Percentiles rank a stretch among this genome's conserved stretches.
Evolutionary conservation across 1,284 basidiomycete genomes (phyloP).

Genomic region (Ustilago xerochloae): DNA sequence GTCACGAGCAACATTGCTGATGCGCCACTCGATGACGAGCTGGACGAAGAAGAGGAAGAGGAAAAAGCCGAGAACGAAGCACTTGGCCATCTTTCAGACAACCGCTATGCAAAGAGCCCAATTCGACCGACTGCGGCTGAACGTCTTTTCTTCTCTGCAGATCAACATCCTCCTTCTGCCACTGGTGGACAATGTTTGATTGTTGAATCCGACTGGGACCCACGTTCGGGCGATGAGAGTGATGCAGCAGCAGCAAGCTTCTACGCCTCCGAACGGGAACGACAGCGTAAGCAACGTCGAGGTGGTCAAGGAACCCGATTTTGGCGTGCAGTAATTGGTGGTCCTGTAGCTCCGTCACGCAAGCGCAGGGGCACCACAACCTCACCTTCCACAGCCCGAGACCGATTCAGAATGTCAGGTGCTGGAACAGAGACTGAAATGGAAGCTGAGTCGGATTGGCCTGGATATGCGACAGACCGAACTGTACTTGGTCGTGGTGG

Average conservation of each 20-base stretch:
- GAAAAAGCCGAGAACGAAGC: conserved; percentile 26
- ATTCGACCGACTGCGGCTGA: conserved; percentile 13
- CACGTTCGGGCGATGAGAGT: conserved; percentile 39
- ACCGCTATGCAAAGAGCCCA: conserved; percentile 28
- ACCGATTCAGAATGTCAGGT: conserved; percentile 1
- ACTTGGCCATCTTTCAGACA: conserved; percentile 25
- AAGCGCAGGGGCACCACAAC: too few species aligned
- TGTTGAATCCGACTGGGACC: conserved; percentile 41
- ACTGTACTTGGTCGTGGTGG: conserved; percentile 23
- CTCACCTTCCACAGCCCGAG: too few species aligned
- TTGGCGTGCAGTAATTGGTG: conserved; percentile 60
- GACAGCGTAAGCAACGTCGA: conserved; percentile 26
- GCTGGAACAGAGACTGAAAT: conserved; percentile 35
- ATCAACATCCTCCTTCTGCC: conserved; percentile 6
- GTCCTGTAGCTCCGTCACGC: conserved; percentile 24
- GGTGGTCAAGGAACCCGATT: conserved; percentile 53
- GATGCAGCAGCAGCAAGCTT: conserved; percentile 34
- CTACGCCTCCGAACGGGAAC: conserved; percentile 27
- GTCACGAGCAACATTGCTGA: conserved; percentile 67
- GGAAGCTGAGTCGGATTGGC: conserved; percentile 40
- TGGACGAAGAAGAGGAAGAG: conserved; percentile 33
- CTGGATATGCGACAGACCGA: conserved; percentile 33
- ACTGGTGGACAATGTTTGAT: conserved; percentile 5
- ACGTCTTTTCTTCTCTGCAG: conserved; percentile 8
- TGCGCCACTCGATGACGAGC: conserved; percentile 42